phyloP scores from a whole-genome alignment of 2,329 filamentous ascomycete species.

The Daldinia sp. region DNA sequence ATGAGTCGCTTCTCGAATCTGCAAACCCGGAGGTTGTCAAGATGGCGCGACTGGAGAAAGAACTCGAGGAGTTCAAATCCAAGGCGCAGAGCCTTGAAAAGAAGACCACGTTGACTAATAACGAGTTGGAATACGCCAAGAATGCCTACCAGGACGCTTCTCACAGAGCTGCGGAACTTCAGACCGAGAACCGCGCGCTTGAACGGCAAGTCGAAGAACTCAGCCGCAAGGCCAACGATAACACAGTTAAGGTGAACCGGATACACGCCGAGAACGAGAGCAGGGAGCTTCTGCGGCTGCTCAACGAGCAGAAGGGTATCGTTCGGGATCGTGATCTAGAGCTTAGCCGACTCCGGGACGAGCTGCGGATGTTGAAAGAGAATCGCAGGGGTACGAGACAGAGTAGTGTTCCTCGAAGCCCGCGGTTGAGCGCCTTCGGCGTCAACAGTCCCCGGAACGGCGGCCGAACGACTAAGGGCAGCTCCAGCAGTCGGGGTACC shows the following conservation, averaged over 20 bases:
- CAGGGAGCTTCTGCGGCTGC: slow-evolving; percentile 54
- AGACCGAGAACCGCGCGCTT: slow-evolving; percentile 61
- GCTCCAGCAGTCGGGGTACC: slow-evolving; percentile 62
- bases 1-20: slow-evolving; percentile 53
- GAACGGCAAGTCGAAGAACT: slow-evolving; percentile 58
- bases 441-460: slow-evolving; percentile 64
- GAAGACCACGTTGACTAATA: slow-evolving; percentile 53
- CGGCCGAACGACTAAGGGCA: slow-evolving; percentile 46
- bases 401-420: slow-evolving; percentile 68
- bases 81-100: slow-evolving; percentile 57
- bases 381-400: slow-evolving; percentile 68
- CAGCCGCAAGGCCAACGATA: slow-evolving; percentile 58
- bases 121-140: slow-evolving; percentile 68
- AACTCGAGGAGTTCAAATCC: slow-evolving; percentile 56
- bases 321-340: slow-evolving; percentile 66
- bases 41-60: slow-evolving; percentile 57
- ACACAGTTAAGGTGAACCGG: slow-evolving; percentile 61
- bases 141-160: slow-evolving; percentile 71
- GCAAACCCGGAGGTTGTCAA: slow-evolving; percentile 55
- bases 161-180: slow-evolving; percentile 59
- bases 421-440: slow-evolving; percentile 58
- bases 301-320: slow-evolving; percentile 57
- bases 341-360: slow-evolving; percentile 61
- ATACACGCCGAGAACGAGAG: slow-evolving; percentile 57
- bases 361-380: slow-evolving; percentile 61